Evolutionary conservation across 371 early-diverging fungal species (phyloP), one percentile per base, ranked within the genome.

Genomic region (Synchytrium microbalum): DNA sequence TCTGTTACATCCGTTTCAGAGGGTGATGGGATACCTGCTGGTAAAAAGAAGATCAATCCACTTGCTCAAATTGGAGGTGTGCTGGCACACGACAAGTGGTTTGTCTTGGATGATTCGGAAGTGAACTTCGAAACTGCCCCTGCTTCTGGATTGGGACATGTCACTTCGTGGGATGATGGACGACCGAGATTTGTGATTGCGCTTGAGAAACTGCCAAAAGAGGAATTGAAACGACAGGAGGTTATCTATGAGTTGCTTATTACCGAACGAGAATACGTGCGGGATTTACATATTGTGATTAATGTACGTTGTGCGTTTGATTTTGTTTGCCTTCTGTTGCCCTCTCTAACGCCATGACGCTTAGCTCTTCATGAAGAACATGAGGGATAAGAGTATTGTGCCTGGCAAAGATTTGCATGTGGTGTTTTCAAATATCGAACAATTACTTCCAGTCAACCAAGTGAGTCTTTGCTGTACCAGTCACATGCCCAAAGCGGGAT

Each of bases 161-260:
- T 63, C 8, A 46, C 56, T 51, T n/a, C 51, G n/a, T n/a, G 51
- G 51, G 51, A 51, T 13, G 14, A 51, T 13, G 14, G 51, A 51
- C 51, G 51, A 51, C 51, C 51, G 51, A 13, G 51, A 27, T 62
- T 62, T 54, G 58, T 62, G 2, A n/a, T 66, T 19, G 58, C 61
- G 27, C 23, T 66, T 1, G 10, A 8, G 19, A 30, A 31, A 2
- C 14, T 57, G 57, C 16, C 57, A 14, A 16, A 13, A 26, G 28
- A 63, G 2, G 51, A 64, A 31, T 32, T 64, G 1, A 63, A 64
- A n/a, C 10, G 62, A 28, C 62, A 61, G 62, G 54, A 61, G 23
- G 62, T 61, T 38, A 61, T 61, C 28, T 64, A 62, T 61, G 67
- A 66, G 69, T 25, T 66, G 24, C n/a, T 68, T 59, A 19, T 53